Evolutionary conservation across 2,329 filamentous ascomycete species (phyloP).

Genomic region (Monosporascus sp.): DNA sequence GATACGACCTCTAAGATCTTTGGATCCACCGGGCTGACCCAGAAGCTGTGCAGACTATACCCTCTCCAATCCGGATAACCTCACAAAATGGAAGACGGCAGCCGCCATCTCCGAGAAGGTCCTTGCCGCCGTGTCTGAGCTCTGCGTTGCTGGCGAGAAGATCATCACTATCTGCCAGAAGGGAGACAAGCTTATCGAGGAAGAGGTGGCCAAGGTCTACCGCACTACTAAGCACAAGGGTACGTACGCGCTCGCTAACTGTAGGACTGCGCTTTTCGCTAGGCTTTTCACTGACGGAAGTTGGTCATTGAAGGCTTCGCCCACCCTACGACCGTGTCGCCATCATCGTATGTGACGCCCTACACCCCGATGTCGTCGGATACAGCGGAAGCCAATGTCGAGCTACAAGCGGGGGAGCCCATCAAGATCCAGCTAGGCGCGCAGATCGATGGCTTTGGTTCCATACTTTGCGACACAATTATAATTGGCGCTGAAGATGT

Average conservation of each 20-base stretch:
- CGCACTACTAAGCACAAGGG: slow-evolving; percentile 99
- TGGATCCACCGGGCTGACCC: slow-evolving; percentile 10
- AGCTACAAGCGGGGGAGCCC: slow-evolving; percentile 78
- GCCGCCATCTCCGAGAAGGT: slow-evolving; percentile 94
- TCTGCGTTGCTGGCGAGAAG: slow-evolving; percentile 79
- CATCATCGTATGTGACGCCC: slow-evolving; percentile 88
- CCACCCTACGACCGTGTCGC: slow-evolving; percentile 92
- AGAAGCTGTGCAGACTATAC: slow-evolving; percentile 63
- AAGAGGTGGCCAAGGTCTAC: slow-evolving; percentile 93
- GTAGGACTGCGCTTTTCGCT: not conserved
- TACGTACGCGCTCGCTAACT: slow-evolving; percentile 31
- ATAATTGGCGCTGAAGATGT: slow-evolving; percentile 62
- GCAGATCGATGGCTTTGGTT: slow-evolving; percentile 94
- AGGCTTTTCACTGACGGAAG: slow-evolving; percentile 12
- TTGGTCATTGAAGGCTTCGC: slow-evolving; percentile 59
- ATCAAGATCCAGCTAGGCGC: slow-evolving; percentile 99
- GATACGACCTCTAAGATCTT: not conserved
- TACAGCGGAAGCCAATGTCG: slow-evolving; percentile 71
- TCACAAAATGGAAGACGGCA: slow-evolving; percentile 99
- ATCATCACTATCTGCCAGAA: slow-evolving; percentile 91
- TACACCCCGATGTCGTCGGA: slow-evolving; percentile 92
- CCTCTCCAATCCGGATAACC: slow-evolving; percentile 84
- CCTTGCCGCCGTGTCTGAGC: slow-evolving; percentile 72
- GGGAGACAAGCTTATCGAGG: slow-evolving; percentile 90
- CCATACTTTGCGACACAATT: slow-evolving; percentile 92